Percentiles rank a stretch among this genome's conserved stretches.
These are phyloP conservation scores for Oryza nivara DNA, from an alignment of 176 grass and related monocot genomes.

Conservation along the genomic window DNA sequence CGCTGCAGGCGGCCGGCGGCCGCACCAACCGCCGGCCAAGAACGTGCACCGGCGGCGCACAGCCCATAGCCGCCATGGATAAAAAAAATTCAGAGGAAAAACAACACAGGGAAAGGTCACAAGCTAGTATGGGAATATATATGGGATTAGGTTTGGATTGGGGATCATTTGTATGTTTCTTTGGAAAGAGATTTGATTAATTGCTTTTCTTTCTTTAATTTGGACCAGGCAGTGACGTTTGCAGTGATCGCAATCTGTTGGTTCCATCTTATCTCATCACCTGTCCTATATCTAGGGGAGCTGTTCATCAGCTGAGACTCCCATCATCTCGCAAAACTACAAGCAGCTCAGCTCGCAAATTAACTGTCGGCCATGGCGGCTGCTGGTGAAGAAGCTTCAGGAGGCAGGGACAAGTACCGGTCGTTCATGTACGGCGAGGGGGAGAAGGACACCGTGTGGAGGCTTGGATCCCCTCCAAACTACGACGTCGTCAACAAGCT, in stretches of 20 bases:
- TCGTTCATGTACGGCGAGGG: slow-evolving; percentile 70
- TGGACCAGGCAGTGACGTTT: slow-evolving; percentile 19
- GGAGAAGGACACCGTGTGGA: slow-evolving; percentile 70
- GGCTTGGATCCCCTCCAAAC: slow-evolving; percentile 66
- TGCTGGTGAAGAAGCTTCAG: slow-evolving; percentile 17
- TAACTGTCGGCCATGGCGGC: slow-evolving; percentile 43
- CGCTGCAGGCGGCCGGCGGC: no score
- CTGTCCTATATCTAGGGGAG: not conserved
- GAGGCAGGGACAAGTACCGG: slow-evolving; percentile 63
- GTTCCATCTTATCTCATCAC: not conserved
- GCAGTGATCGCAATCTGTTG: not conserved
- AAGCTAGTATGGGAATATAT: not conserved
- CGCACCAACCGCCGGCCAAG: no score
- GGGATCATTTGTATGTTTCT: not conserved
- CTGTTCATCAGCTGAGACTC: not conserved
- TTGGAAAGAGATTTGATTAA: not conserved
- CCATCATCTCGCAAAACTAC: no score
- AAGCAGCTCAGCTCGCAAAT: no score
- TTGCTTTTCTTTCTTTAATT: not conserved
- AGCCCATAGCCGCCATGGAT: no score
- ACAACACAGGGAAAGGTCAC: not conserved
- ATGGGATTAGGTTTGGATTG: not conserved
- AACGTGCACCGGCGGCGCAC: no score
- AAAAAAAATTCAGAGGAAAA: no score
- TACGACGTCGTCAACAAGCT: slow-evolving; percentile 78